phyloP scores from a whole-genome alignment of 2,329 filamentous ascomycete species.

The Aspergillus felis region DNA sequence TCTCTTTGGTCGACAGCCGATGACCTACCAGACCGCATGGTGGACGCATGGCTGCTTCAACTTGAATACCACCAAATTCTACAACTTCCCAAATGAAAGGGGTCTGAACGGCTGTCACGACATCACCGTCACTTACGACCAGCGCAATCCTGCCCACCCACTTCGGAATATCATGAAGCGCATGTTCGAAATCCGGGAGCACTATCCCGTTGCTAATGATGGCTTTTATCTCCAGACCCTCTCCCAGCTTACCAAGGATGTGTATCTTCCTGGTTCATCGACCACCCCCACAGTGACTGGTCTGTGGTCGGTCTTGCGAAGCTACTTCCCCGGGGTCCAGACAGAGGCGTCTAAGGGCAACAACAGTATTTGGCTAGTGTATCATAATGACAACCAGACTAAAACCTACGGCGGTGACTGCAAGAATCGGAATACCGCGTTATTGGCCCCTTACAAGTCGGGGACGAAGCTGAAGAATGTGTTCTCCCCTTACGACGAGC shows the following conservation, averaged over 20 bases:
- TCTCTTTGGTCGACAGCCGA: conserved; percentile 59
- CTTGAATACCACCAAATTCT: conserved; percentile 53
- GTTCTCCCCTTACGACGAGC: conserved; percentile 57
- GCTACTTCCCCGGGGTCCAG: conserved; percentile 49
- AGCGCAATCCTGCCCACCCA: conserved; percentile 58
- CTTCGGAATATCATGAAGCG: conserved; percentile 57
- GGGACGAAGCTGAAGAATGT: conserved; percentile 57
- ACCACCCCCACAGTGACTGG: conserved; percentile 52
- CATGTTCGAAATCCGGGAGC: conserved; percentile 56
- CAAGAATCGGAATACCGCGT: conserved; percentile 39
- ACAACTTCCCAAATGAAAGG: conserved; percentile 53
- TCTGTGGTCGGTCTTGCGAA: conserved; percentile 57
- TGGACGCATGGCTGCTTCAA: conserved; percentile 61
- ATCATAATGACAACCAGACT: conserved; percentile 43
- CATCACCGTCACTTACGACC: conserved; percentile 54
- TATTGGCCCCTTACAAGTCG: conserved; percentile 53
- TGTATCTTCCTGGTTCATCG: conserved; percentile 50
- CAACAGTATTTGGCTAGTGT: conserved; percentile 46
- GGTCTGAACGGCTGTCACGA: conserved; percentile 54
- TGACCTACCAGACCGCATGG: conserved; percentile 59
- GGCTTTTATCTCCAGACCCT: conserved; percentile 53
- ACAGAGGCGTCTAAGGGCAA: conserved; percentile 42
- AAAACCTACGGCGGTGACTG: conserved; percentile 56
- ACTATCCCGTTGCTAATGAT: conserved; percentile 56
- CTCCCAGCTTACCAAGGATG: conserved; percentile 51